Evolutionary conservation across 2,329 filamentous ascomycete genomes (phyloP).

Genomic region (Teratosphaeria pseudoeucalypti): DNA sequence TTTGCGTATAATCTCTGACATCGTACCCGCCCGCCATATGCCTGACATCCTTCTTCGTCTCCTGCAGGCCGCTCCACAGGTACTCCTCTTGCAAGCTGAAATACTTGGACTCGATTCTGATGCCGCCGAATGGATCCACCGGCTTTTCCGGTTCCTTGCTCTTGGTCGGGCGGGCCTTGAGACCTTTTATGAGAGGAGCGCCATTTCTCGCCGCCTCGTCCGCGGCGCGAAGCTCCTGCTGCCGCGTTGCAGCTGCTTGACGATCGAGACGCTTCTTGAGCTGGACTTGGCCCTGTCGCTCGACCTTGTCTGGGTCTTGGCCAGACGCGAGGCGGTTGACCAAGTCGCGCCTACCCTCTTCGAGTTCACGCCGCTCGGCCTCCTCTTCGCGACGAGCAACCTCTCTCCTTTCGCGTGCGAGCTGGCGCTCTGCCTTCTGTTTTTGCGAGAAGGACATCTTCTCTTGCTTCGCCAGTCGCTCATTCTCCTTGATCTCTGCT

Average conservation of each 20-base stretch:
- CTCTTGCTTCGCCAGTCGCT: constrained; percentile 38
- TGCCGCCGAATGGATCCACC: constrained; percentile 80
- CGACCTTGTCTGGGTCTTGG: constrained; percentile 48
- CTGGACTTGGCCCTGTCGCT: constrained; percentile 48
- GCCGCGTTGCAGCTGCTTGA: constrained; percentile 36
- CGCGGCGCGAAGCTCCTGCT: constrained; percentile 35
- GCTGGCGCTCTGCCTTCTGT: constrained; percentile 54
- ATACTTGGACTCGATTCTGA: constrained; percentile 54
- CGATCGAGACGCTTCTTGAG: constrained; percentile 64
- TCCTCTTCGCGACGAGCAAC: constrained; percentile 59
- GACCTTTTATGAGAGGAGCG: constrained; percentile 56
- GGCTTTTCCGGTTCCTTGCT: constrained; percentile 56
- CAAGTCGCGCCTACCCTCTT: constrained; percentile 56
- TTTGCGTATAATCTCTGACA: constrained; percentile 67
- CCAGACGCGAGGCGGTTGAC: constrained; percentile 58
- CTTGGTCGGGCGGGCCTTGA: constrained; percentile 49
- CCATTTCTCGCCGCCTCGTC: constrained; percentile 11
- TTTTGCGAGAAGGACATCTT: constrained; percentile 35
- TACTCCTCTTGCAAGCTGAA: constrained; percentile 62
- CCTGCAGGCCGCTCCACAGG: constrained; percentile 62
- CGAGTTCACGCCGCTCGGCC: constrained; percentile 55
- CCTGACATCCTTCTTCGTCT: constrained; percentile 52
- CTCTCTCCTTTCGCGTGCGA: constrained; percentile 51
- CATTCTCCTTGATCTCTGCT: constrained; percentile 43
- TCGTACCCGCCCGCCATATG: constrained; percentile 75